Base-by-base conservation (phyloP, 2,329 filamentous ascomycete species). In the Hymenoscyphus repandus region DNA sequence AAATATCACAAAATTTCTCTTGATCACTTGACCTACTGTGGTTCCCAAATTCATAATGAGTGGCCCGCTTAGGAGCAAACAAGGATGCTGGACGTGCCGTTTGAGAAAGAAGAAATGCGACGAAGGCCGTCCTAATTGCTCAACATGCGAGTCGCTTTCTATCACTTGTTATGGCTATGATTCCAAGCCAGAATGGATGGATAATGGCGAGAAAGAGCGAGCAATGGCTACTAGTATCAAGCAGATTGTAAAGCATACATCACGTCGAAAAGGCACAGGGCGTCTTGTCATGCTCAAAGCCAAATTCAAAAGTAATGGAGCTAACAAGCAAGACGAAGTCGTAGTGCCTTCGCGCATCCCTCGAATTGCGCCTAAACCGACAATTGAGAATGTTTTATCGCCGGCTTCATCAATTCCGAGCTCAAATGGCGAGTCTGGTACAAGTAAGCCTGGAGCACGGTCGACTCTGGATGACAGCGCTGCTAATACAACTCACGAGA, bases 61-160 rank as follows among this genome's bases (percentile, higher is more conserved):
- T 32, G 53, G 50, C 5, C 49, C 58, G 7, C 54, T 62, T 44
- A 57, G 60, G 30, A 59, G 54, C 45, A 63, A 62, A 43, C 45
- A 50, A 48, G 82, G 78, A 55, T 85, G 80, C 76, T 84, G 83
- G 67, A 84, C 80, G 45, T 84, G 80, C 73, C 74, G 80, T 64
- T 67, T 84, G 58, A 72, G 80, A 61, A 74, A 80, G 55, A 84
- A 84, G 71, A 84, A 84, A 74, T 84, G 80, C 69, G 80, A 84
- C 62, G 80, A 84, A 67, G 76, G 76, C 58, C 71, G 72, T 50
- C 78, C 78, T 51, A 69, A 73, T 62, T 84, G 80, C 72, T 75
- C 77, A 9, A 80, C 79, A 53, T 84, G 80, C 75, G 80, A 79
- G 50, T 62, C 68, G 1, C 72, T 84, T n/a, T 71, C 76, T 44